Base-by-base conservation (phyloP, 1,139 yeast genomes). In the Arxiozyma slooffiae region DNA sequence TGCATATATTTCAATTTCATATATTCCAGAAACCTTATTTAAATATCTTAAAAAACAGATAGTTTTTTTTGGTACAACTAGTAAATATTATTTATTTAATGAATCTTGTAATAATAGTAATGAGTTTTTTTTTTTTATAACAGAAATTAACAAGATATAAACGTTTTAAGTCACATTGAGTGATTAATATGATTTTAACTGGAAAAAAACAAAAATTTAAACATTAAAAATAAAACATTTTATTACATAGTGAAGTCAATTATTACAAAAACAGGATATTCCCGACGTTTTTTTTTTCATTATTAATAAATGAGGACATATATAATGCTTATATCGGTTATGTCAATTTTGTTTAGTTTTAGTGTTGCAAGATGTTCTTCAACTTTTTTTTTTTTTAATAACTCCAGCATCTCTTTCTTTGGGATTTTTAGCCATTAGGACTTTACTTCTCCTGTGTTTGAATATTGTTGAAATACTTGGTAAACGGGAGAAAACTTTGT, bases 361-460 rank as follows among this genome's bases (percentile, higher is more conserved):
- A 94, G 95, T 3, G 82, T 88, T 45, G 67, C 79, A 8, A 59
- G 67, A 38, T 68, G 73, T 8, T 71, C 71, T 54, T 72, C 88
- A 0, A 36, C n/a, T n/a, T n/a, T n/a, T n/a, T n/a, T n/a, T 73
- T 0, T 57, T 85, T 17, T 77, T 94, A 0, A 81, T 87, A 1
- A 50, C 77, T 0, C 81, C 92, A 2, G 82, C 90, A 0, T 78
- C 86, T 52, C 66, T 78, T 1, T 89, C 87, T 65, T 89, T 90
- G 47, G 79, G 84, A 0, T 79, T 88, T 41, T 92, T 90, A 71
- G 97, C 97, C 0, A 71, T 85, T 46, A 98, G 98, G 0, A 67
- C 89, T 54, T 98, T 98, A 0, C 97, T 98, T 14, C 87, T 92
- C 48, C 97, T 97, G 37, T 90, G 90, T 69, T 71, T 90, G 57